These are phyloP conservation scores for Pythium angustatum DNA, from an alignment of 352 stramenopile species.

Conservation along the genomic window DNA sequence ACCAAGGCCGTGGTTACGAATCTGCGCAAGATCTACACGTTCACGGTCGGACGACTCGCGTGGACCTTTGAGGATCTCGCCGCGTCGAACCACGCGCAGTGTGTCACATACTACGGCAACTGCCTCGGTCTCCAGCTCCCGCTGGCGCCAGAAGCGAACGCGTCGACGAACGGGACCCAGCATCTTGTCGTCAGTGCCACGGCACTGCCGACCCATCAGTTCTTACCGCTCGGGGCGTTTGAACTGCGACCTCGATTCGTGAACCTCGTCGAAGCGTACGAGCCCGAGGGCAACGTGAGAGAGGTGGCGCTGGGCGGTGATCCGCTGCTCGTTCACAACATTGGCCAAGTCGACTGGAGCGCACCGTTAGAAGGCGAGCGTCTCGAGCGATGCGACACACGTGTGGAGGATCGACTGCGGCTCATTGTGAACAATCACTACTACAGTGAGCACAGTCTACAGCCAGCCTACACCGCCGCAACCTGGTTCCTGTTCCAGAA, in stretches of 20 bases:
- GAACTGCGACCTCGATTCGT: too few species aligned
- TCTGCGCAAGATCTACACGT: conserved; percentile 15
- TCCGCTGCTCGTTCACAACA: neutral
- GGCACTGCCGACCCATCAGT: neutral
- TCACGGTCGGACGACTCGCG: conserved; percentile 9
- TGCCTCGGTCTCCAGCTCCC: neutral
- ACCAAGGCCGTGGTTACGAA: neutral
- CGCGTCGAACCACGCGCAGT: neutral
- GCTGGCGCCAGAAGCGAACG: too few species aligned
- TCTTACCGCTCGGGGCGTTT: too few species aligned
- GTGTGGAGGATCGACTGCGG: neutral
- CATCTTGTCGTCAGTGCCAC: neutral
- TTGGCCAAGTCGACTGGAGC: too few species aligned
- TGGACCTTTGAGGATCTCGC: conserved; percentile 1
- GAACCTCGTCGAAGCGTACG: too few species aligned
- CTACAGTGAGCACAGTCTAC: conserved; percentile 42
- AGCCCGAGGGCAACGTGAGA: too few species aligned
- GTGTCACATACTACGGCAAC: neutral
- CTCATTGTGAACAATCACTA: conserved; percentile 39
- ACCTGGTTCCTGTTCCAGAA: conserved; percentile 45
- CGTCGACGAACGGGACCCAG: neutral
- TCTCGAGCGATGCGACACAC: neutral
- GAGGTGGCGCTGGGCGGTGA: too few species aligned
- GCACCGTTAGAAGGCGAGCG: too few species aligned
- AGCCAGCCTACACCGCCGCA: conserved; percentile 37